Base-by-base conservation (phyloP, 768 basidiomycete species). In the Hemileccinum rubropunctum region DNA sequence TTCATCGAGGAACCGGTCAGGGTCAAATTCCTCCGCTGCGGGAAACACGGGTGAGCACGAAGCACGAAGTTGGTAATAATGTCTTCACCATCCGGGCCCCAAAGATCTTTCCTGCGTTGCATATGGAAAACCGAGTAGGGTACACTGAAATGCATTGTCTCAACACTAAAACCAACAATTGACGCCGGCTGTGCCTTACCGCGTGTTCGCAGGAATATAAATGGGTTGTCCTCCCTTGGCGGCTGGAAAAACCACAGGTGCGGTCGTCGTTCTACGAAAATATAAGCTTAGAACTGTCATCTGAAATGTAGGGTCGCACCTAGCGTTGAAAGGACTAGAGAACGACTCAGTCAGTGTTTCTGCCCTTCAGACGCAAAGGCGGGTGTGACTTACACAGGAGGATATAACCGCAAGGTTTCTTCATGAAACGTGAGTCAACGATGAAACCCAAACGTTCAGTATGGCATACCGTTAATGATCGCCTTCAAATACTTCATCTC, bases 1-100 rank as follows among this genome's bases (percentile, higher is more conserved):
- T 27, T 79, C 77, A 52, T 87, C 84, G 35, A 87, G 61, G 73
- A 84, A 86, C 1, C 84, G 74, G 51, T 84, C 80, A 0, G 85
- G 85, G 58, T 86, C 84, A 54, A 86, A 88, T 49, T 67, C 55
- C 3, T 75, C 61, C n/a, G 82, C 82, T 83, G 42, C 9, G 4
- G 17, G 20, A 15, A 41, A 39, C n/a, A n/a, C 14, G 6, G 2
- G 18, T 52, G 28, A 52, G 47, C 26, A 36, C 12, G 21, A 20
- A 14, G 30, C 27, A 7, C 23, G 27, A 14, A 15, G 20, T 15
- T 2, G 4, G 20, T 1, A 5, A 26, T 23, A 11, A 6, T 14
- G 2, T 20, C 3, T 51, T 50, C 54, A 82, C 82, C 83, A 58
- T 85, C 83, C 1, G 82, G 81, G 0, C 71, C 70, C 71, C 70